Base-by-base conservation (phyloP, 371 early-diverging fungal genomes). In the Neoconidiobolus thromboides region DNA sequence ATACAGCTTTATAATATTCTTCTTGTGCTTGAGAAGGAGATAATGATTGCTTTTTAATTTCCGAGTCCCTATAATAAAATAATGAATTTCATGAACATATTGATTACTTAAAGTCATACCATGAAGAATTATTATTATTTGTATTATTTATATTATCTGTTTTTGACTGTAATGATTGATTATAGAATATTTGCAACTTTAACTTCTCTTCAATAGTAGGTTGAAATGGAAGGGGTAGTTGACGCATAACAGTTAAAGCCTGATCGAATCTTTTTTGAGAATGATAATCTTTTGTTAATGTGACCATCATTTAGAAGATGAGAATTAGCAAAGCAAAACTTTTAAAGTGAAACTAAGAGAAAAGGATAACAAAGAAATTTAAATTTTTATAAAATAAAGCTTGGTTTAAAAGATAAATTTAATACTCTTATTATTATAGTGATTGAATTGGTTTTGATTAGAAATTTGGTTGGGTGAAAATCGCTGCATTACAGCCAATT, bases 131-230 rank as follows among this genome's bases (percentile, higher is more conserved):
- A 4, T 49, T 49, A 36, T 12, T 1, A 12, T n/a, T 7, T 14
- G 2, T 57, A 5, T 14, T 12, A 43, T 42, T 57, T 10, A 37
- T 12, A 9, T 7, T 14, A 36, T 14, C 57, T 12, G 43, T 44
- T 12, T 7, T 41, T 15, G 42, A 42, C 57, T 57, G 44, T 3
- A 47, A 10, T 3, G 60, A 36, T 39, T 51, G 60, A 15, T 59
- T 59, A 42, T 59, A 59, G 47, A 38, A 49, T 7, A 40, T 51
- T 40, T 59, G 50, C 10, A 59, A 42, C 50, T 59, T 59, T 36
- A 59, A 39, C 1, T 47, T 46, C 10, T 59, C 60, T 12, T 59
- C 41, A 41, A 7, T 26, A 4, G 47, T 15, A 36, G 48, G 48
- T 14, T 57, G 47, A 12, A 59, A 50, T 9, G n/a, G n/a, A 7